Evolutionary conservation across 768 basidiomycete genomes (phyloP).

Genomic region (Rhizopogon vinicolor): DNA sequence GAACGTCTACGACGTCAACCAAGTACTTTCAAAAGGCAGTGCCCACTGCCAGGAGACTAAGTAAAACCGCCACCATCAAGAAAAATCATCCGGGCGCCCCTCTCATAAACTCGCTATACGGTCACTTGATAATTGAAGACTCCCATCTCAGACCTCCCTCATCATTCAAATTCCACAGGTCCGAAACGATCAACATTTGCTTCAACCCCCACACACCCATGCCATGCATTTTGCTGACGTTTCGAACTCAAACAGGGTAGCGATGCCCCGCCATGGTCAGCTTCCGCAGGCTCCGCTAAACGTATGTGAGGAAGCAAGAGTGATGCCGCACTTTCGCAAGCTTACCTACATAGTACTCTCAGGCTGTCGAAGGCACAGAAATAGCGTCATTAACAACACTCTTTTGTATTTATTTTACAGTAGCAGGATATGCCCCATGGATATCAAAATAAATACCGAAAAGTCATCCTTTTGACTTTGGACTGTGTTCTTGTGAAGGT

Average conservation of each 20-base stretch:
- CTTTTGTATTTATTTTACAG: background rate
- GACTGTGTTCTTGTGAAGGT: constrained; percentile 24
- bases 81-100: constrained; percentile 6
- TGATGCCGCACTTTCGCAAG: background rate
- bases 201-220: too few relatives aligned
- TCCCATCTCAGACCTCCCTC: background rate
- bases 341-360: constrained; percentile 1
- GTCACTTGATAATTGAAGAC: too few relatives aligned
- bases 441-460: background rate
- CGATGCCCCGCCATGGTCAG: background rate
- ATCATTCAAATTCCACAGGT: too few relatives aligned
- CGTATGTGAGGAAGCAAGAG: background rate
- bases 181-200: too few relatives aligned
- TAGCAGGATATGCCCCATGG: background rate
- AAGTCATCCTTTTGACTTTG: constrained; percentile 17
- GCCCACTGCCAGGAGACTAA: constrained; percentile 16
- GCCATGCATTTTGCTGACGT: background rate
- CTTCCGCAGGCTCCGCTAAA: too few relatives aligned
- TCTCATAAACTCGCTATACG: too few relatives aligned
- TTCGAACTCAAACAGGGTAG: background rate
- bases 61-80: constrained; percentile 14
- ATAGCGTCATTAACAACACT: background rate
- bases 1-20: constrained; percentile 11
- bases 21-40: constrained; percentile 16
- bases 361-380: background rate